phyloP scores from a whole-genome alignment of 139 green algal genomes.

The Pleodorina starrii region DNA sequence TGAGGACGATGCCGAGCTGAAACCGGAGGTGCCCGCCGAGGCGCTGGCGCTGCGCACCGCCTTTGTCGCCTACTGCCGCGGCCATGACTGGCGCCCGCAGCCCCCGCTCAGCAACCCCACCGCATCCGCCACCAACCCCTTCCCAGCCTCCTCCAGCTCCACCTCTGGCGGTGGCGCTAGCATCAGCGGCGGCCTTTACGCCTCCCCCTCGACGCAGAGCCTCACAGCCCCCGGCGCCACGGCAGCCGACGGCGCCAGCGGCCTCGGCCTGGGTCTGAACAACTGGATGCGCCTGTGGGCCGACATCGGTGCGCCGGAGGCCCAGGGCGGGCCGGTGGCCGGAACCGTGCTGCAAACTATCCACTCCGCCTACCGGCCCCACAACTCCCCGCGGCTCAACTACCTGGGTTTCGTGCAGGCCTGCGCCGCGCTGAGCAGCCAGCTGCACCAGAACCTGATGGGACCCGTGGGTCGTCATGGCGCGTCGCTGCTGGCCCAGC shows the following conservation, averaged over 20 bases:
- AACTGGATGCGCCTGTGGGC: constrained; percentile 30
- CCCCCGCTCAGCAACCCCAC: no score
- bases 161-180: neutral
- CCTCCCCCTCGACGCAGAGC: neutral
- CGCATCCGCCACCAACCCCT: neutral
- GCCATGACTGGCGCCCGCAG: neutral
- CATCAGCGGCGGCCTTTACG: neutral
- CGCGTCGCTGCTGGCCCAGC: constrained; percentile 3
- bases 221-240: neutral
- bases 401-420: constrained; percentile 45
- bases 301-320: neutral
- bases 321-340: constrained; percentile 2
- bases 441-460: neutral
- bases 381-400: neutral
- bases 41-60: neutral
- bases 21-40: neutral
- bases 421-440: constrained; percentile 2
- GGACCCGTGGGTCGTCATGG: constrained; percentile 1
- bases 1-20: neutral
- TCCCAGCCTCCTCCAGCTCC: neutral
- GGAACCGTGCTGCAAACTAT: constrained; percentile 16
- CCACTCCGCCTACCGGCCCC: constrained; percentile 6
- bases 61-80: constrained; percentile 24
- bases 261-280: neutral
- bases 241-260: neutral